Evolutionary conservation across 495 filamentous ascomycete genomes (phyloP), one percentile per base, ranked within the genome.

Genomic region (Aspergillus bertholletiae): DNA sequence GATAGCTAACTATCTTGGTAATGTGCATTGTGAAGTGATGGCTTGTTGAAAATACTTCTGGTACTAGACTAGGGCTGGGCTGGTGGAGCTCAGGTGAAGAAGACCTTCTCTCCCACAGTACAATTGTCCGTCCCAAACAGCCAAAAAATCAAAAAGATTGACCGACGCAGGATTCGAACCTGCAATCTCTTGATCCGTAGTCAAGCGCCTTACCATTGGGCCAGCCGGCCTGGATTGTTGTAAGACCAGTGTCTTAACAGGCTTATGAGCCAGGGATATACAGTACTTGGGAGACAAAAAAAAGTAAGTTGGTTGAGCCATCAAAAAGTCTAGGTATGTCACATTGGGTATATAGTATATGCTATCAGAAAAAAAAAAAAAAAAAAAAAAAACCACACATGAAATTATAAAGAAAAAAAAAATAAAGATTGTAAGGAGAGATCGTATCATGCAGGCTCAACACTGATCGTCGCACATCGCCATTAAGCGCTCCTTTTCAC

Each of bases 181-280:
- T 75, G 73, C 72, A 80, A 81, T 81, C 79, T 81, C 75, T 81
- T 81, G 79, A 81, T 81, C 82, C 82, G 82, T 84, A 85, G 82
- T 84, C 82, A 84, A 84, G 80, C 81, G 81, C 81, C 82, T 85
- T 85, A 77, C 82, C 82, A 85, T 84, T 84, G 79, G 78, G 80
- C 80, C 78, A 84, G 74, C 72, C 64, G 72, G 71, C 63, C 71
- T 55, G 45, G 34, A 40, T 13, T 40, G 37, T 40, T 59, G 46
- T 46, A 28, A 20, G 24, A 18, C 17, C 12, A 15, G 13, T 7
- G 13, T 17, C 7, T 1, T 12, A n/a, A 3, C 27, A 49, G 46
- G 15, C 27, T 20, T 46, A 46, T 9, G n/a, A n/a, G n/a, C n/a
- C n/a, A n/a, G n/a, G n/a, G n/a, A n/a, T n/a, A n/a, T n/a, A n/a